Conservation (phyloP, 352 stramenopile genomes). For the Pythium aphanidermatum region DNA sequence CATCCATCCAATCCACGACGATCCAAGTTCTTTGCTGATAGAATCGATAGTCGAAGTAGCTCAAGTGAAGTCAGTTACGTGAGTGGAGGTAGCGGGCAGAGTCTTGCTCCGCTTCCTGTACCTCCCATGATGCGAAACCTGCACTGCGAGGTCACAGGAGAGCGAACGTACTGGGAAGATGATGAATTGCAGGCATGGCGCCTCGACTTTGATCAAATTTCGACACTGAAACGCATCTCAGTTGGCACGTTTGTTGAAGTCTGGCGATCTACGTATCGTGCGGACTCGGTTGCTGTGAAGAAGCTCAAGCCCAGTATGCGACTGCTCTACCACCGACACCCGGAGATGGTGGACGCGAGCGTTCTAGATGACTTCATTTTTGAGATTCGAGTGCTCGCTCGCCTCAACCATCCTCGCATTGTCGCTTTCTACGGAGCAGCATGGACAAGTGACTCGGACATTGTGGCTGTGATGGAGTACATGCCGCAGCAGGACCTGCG, state of each 20-base stretch:
- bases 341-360: constrained; percentile 18
- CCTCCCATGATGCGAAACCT: neutral
- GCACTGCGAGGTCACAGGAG: neutral
- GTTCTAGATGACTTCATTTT: constrained; percentile 39
- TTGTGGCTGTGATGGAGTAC: constrained; percentile 40
- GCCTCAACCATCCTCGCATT: constrained; percentile 43
- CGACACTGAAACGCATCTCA: constrained; percentile 18
- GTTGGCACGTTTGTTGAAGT: constrained; percentile 30
- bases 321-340: constrained; percentile 17
- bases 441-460: constrained; percentile 28
- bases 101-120: neutral
- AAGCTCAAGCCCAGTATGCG: constrained; percentile 24
- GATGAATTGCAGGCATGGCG: constrained; percentile 34
- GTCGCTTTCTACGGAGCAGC: constrained; percentile 42
- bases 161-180: constrained; percentile 24
- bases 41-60: neutral
- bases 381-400: constrained; percentile 43
- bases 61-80: neutral
- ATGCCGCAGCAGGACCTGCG: constrained; percentile 35
- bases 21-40: neutral
- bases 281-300: constrained; percentile 35
- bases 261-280: constrained; percentile 33
- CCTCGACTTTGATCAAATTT: constrained; percentile 29
- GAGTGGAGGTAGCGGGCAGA: neutral
- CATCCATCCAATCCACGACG: too few species aligned